Evolutionary conservation across 2,329 filamentous ascomycete species (phyloP).

Genomic region (Sclerotinia borealis): DNA sequence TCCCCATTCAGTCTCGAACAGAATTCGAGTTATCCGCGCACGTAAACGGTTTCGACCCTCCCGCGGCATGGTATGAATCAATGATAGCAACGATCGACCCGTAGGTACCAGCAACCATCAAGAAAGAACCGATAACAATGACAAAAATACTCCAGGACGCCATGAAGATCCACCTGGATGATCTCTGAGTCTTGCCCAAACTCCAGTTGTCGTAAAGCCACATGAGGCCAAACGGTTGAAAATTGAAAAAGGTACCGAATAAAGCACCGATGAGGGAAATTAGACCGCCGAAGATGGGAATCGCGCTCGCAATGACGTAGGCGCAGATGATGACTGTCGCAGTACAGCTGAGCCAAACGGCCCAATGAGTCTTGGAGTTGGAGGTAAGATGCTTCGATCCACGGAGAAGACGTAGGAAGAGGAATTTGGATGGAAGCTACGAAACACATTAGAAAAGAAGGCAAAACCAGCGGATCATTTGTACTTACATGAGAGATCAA

Average conservation of each 20-base stretch:
- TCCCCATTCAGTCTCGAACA: background rate
- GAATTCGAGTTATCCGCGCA: slow-evolving; percentile 7
- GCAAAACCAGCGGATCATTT: background rate
- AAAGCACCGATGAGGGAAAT: slow-evolving; percentile 5
- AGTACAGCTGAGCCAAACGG: slow-evolving; percentile 44
- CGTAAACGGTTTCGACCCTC: background rate
- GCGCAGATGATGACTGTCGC: slow-evolving; percentile 38
- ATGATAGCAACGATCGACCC: slow-evolving; percentile 6
- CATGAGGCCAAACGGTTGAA: slow-evolving; percentile 3
- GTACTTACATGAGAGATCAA: slow-evolving; percentile 39
- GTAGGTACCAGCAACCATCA: slow-evolving; percentile 8
- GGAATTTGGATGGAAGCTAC: slow-evolving; percentile 41
- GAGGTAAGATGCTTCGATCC: slow-evolving; percentile 44
- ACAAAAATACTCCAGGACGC: slow-evolving; percentile 1
- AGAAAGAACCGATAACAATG: background rate
- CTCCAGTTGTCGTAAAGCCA: slow-evolving; percentile 9
- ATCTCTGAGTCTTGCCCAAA: background rate
- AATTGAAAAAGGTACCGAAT: slow-evolving; percentile 6
- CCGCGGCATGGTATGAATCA: background rate
- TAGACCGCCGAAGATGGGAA: slow-evolving; percentile 47
- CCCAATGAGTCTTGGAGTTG: slow-evolving; percentile 47
- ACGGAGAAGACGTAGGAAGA: slow-evolving; percentile 50
- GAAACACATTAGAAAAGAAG: background rate
- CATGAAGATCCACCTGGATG: background rate
- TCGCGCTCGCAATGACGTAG: slow-evolving; percentile 47